A percentile compares a stretch with the other conserved stretches of the same genome.
These are phyloP conservation scores for Tremellales sp. DNA, from an alignment of 1,284 basidiomycete genomes.

Conservation along the genomic window DNA sequence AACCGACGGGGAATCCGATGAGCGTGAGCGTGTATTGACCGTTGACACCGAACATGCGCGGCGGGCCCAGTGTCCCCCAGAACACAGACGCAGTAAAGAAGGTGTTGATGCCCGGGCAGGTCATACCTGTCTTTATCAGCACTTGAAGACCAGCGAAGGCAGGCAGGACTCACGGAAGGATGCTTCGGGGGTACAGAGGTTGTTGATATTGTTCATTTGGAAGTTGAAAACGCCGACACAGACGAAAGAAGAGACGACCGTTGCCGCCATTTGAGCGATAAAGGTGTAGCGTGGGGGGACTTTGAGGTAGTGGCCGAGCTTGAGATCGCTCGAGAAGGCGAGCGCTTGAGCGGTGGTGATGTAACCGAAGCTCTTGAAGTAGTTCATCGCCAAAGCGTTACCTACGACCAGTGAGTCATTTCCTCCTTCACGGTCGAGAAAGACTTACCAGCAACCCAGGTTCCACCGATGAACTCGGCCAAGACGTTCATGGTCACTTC, in stretches of 20 bases:
- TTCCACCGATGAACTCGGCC: slow-evolving; percentile 58
- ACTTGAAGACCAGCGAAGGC: no score
- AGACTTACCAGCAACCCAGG: not conserved
- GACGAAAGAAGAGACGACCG: slow-evolving; percentile 52
- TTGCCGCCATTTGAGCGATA: slow-evolving; percentile 63
- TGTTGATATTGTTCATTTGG: slow-evolving; percentile 13
- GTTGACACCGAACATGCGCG: slow-evolving; percentile 64
- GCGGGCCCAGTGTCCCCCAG: slow-evolving; percentile 75
- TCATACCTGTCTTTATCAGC: no score
- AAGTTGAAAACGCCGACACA: slow-evolving; percentile 25
- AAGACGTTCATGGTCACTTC: slow-evolving; percentile 53
- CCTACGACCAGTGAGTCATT: slow-evolving; percentile 53
- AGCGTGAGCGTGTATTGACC: slow-evolving; percentile 58
- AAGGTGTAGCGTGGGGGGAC: slow-evolving; percentile 55
- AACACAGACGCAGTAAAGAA: slow-evolving; percentile 55
- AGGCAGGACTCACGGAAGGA: no score
- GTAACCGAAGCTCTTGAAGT: slow-evolving; percentile 57
- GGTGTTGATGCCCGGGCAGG: slow-evolving; percentile 18
- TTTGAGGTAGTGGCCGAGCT: slow-evolving; percentile 43
- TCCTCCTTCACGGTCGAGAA: slow-evolving; percentile 55
- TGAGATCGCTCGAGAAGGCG: slow-evolving; percentile 54
- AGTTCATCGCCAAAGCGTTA: slow-evolving; percentile 58
- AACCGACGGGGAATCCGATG: slow-evolving; percentile 69
- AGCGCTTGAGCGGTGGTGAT: slow-evolving; percentile 54
- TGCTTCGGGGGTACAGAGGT: slow-evolving; percentile 22